phyloP scores from a whole-genome alignment of 257 asterid species.

The Rubia yunnanensis region DNA sequence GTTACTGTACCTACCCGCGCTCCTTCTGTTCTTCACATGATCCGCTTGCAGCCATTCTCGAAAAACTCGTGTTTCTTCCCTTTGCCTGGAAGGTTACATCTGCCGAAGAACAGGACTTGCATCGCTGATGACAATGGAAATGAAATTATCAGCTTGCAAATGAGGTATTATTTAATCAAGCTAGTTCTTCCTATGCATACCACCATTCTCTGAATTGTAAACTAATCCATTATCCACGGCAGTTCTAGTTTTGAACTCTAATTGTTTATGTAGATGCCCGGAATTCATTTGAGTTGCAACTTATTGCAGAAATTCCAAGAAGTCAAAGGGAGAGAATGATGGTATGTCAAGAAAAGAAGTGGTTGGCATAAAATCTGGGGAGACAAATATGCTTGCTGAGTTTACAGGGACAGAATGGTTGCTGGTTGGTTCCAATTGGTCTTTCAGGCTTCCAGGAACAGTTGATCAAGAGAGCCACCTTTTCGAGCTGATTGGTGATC shows the following conservation, averaged over 20 bases:
- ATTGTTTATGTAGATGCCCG: not conserved
- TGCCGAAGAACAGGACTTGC: conserved; percentile 42
- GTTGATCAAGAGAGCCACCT: conserved; percentile 48
- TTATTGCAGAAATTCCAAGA: conserved; percentile 46
- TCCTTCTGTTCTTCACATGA: conserved; percentile 48
- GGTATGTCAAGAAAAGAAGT: conserved; percentile 33
- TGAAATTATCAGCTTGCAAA: conserved; percentile 56
- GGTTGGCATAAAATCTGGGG: conserved; percentile 53
- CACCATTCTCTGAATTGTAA: no score
- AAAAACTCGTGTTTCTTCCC: conserved; percentile 65
- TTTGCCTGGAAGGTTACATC: conserved; percentile 39
- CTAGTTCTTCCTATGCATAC: not conserved
- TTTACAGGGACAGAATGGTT: conserved; percentile 57
- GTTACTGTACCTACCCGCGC: conserved; percentile 62
- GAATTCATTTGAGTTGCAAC: not conserved
- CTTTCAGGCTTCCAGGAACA: conserved; percentile 42
- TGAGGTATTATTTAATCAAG: conserved; percentile 44
- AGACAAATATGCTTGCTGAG: conserved; percentile 51
- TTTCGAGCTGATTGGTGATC: conserved; percentile 65
- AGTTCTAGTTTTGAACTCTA: not conserved
- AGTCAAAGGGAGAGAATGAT: conserved; percentile 38
- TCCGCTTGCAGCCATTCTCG: conserved; percentile 41
- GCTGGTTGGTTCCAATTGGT: conserved; percentile 62
- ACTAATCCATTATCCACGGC: no score
- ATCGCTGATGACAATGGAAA: conserved; percentile 60